These are phyloP conservation scores for Sutorius eximius DNA, from an alignment of 1,284 basidiomycete genomes.

Conservation along the genomic window DNA sequence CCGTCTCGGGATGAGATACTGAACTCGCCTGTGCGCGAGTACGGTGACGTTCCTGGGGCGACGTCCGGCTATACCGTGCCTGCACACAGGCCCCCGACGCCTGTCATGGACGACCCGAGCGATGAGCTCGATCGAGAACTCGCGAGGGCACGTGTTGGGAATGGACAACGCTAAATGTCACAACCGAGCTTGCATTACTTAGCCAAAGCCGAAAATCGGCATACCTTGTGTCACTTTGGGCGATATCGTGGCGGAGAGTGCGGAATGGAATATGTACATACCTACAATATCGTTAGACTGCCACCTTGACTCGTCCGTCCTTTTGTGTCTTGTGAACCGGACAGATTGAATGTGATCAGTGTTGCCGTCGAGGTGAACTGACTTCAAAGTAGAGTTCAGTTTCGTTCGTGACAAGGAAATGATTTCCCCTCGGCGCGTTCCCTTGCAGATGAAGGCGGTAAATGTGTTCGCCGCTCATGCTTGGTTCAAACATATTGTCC, in stretches of 20 bases:
- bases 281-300: not conserved
- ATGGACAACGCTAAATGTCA: slow-evolving; percentile 28
- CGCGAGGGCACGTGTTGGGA: slow-evolving; percentile 59
- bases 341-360: no score
- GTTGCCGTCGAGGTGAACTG: no score
- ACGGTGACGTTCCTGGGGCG: slow-evolving; percentile 62
- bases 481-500: no score
- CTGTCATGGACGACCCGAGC: slow-evolving; percentile 81
- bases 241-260: not conserved
- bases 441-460: slow-evolving; percentile 44
- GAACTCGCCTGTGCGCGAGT: slow-evolving; percentile 69
- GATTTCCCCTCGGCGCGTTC: slow-evolving; percentile 36
- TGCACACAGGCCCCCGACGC: slow-evolving; percentile 49
- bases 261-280: slow-evolving; percentile 15
- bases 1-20: slow-evolving; percentile 79
- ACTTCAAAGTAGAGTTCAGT: no score
- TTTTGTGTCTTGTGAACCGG: not conserved
- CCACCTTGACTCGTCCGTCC: not conserved
- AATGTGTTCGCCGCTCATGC: slow-evolving; percentile 39
- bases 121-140: slow-evolving; percentile 85
- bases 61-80: slow-evolving; percentile 66
- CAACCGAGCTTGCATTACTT: no score
- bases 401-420: slow-evolving; percentile 34
- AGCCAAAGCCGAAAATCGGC: not conserved
- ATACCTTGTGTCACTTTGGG: not conserved